Conservation (phyloP, 2,329 filamentous ascomycete genomes). For the Cytospora schulzeri region DNA sequence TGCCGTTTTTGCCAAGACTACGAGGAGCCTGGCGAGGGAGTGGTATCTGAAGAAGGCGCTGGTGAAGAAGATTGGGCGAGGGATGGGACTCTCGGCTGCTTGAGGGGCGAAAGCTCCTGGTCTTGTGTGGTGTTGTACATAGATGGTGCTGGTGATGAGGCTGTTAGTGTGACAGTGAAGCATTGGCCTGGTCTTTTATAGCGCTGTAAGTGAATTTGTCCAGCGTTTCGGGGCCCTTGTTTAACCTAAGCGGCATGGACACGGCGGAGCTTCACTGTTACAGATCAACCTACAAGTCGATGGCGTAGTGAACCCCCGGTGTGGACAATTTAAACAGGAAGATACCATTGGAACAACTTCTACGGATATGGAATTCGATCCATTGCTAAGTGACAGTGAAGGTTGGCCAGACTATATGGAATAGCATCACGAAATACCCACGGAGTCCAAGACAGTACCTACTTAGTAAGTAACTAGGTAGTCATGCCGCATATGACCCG, state of each 20-base stretch:
- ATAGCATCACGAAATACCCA: not conserved
- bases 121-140: not conserved
- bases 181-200: not conserved
- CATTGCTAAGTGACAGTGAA: not conserved
- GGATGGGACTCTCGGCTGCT: conserved; percentile 64
- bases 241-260: not conserved
- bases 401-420: not conserved
- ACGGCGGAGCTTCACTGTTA: no score
- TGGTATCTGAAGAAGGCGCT: conserved; percentile 84
- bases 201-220: not conserved
- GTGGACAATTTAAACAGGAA: not conserved
- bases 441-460: no score
- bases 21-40: conserved; percentile 72
- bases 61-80: conserved; percentile 73
- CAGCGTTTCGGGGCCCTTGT: not conserved
- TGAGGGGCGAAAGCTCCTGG: conserved; percentile 1
- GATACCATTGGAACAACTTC: not conserved
- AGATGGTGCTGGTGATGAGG: conserved; percentile 11
- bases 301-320: not conserved
- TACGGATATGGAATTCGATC: not conserved
- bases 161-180: not conserved
- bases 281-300: not conserved
- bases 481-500: no score
- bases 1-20: conserved; percentile 78
- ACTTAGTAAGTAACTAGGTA: no score